Percentiles rank a stretch among this genome's conserved stretches.
phyloP scores from a whole-genome alignment of 176 grass and related monocot species.

The Cenchrus americanus region DNA sequence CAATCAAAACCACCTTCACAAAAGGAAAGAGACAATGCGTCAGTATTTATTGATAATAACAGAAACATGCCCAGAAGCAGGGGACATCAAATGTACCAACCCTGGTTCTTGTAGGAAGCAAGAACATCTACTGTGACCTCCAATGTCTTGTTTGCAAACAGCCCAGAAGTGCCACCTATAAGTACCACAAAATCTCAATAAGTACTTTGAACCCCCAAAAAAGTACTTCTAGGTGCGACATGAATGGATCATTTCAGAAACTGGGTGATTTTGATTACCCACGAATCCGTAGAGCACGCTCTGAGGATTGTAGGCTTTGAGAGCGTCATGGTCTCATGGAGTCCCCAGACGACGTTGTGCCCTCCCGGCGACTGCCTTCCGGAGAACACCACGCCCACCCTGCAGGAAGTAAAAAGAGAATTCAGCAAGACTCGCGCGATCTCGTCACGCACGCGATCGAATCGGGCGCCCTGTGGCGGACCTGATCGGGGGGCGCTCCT shows the following conservation, averaged over 20 bases:
- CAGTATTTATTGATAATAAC: background rate
- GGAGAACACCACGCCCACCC: conserved; percentile 89
- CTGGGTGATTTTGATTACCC: conserved; percentile 50
- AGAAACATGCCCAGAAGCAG: background rate
- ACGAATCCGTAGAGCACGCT: conserved; percentile 77
- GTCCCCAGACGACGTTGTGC: conserved; percentile 97
- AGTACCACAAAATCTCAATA: conserved; percentile 23
- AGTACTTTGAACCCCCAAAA: too few species aligned
- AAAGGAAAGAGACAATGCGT: background rate
- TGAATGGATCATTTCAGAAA: too few species aligned
- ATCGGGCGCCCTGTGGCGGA: background rate
- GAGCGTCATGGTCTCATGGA: conserved; percentile 77
- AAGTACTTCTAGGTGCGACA: too few species aligned
- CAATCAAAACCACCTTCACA: conserved; percentile 92
- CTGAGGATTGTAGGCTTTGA: conserved; percentile 65
- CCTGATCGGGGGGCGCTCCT: conserved; percentile 55
- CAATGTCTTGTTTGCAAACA: conserved; percentile 84
- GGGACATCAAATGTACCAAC: conserved; percentile 23
- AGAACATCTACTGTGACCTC: conserved; percentile 85
- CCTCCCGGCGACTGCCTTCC: conserved; percentile 97
- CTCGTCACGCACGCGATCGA: background rate
- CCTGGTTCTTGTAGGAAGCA: conserved; percentile 94
- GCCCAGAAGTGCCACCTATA: conserved; percentile 84
- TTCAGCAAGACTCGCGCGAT: background rate
- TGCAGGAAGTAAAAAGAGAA: conserved; percentile 32